phyloP scores from a whole-genome alignment of 2,329 filamentous ascomycete genomes.

The Pyrenochaeta sp. region DNA sequence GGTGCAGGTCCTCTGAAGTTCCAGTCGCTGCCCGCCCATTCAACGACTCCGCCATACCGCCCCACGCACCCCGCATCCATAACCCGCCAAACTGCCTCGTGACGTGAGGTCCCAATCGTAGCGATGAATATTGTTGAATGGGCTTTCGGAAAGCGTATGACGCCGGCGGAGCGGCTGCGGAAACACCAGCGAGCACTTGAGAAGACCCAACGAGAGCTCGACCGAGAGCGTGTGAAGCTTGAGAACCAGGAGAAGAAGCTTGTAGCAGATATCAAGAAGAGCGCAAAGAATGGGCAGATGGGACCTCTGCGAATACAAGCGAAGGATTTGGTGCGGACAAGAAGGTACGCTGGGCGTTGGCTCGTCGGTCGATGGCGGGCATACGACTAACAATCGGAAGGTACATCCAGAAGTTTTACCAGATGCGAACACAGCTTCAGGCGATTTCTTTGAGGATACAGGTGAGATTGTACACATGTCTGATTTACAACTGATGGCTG shows the following conservation, averaged over 20 bases:
- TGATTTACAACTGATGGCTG: conserved; percentile 12
- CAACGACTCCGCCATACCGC: background rate
- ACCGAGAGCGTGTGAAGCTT: conserved; percentile 92
- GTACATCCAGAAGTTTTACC: conserved; percentile 98
- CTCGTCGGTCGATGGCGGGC: background rate
- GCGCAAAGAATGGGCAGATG: conserved; percentile 97
- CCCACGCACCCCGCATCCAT: background rate
- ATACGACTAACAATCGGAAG: conserved; percentile 53
- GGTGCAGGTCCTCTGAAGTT: background rate
- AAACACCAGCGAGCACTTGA: conserved; percentile 97
- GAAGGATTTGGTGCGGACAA: conserved; percentile 92
- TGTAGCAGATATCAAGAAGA: conserved; percentile 95
- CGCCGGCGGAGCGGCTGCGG: conserved; percentile 87
- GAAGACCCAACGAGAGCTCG: conserved; percentile 95
- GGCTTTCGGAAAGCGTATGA: conserved; percentile 99
- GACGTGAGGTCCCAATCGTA: conserved; percentile 13
- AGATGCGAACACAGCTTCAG: conserved; percentile 96
- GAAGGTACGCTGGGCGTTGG: conserved; percentile 63
- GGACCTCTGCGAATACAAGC: conserved; percentile 98
- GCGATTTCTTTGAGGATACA: conserved; percentile 95
- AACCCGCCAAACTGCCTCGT: background rate
- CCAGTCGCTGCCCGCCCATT: background rate
- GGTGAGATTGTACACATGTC: conserved; percentile 60
- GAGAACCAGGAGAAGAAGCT: conserved; percentile 99
- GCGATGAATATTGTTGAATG: conserved; percentile 87